Conservation (phyloP, 805 yeast species). For the Ogataea methanolica region DNA sequence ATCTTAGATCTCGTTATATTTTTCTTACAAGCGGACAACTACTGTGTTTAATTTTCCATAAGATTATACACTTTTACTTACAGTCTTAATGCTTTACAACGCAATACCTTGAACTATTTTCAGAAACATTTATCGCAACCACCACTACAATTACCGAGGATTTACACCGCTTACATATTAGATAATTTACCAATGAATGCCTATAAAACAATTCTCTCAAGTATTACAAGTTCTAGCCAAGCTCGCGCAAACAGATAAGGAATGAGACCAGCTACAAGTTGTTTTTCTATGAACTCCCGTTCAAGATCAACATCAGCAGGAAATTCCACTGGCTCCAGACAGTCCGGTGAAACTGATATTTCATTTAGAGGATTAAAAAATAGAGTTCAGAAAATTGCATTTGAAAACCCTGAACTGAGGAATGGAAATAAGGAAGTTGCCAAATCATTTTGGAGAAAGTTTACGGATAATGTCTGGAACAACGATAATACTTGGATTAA, state of each 20-base stretch:
- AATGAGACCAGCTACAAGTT: constrained; percentile 4
- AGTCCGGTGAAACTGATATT: constrained; percentile 1
- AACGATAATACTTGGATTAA: constrained; percentile 16
- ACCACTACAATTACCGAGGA: too few relatives aligned
- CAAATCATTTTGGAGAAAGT: constrained; percentile 8
- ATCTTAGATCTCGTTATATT: too few relatives aligned
- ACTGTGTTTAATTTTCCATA: too few relatives aligned
- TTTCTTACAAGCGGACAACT: too few relatives aligned
- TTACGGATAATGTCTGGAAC: constrained; percentile 12
- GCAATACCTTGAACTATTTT: too few relatives aligned
- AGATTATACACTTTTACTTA: too few relatives aligned
- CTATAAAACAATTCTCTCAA: not conserved
- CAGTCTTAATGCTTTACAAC: too few relatives aligned
- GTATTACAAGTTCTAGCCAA: constrained; percentile 7
- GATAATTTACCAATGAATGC: not conserved
- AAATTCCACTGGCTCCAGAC: constrained; percentile 2
- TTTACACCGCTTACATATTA: too few relatives aligned
- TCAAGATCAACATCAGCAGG: constrained; percentile 12
- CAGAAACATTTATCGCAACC: too few relatives aligned
- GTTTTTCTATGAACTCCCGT: constrained; percentile 4
- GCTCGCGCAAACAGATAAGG: constrained; percentile 8
- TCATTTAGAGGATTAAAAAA: constrained; percentile 11
- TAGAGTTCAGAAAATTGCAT: constrained; percentile 6
- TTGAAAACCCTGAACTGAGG: constrained; percentile 9
- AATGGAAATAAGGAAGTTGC: constrained; percentile 9